Base-by-base conservation (phyloP, 2,329 filamentous ascomycete species). In the Lasiodiplodia sp. region DNA sequence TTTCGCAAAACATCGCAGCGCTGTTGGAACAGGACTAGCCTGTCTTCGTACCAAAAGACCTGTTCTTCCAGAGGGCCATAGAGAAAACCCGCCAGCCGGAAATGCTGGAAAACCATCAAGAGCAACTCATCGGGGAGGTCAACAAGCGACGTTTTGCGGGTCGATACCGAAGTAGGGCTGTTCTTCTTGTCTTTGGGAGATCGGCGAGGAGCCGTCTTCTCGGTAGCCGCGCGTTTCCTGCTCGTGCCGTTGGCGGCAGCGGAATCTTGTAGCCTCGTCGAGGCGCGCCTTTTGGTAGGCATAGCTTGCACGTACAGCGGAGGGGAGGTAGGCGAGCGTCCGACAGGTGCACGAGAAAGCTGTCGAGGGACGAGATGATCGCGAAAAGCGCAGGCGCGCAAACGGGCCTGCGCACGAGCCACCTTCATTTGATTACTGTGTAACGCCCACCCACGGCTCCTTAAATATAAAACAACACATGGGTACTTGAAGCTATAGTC, bases 191-290 rank as follows among this genome's bases (percentile, higher is more conserved):
- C 4, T 2, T 28, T 31, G 28, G 18, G 40, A 21, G 58, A 63
- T 37, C 25, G 40, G 58, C 58, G 58, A 37, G 58, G 49, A 14
- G 58, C 23, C 8, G 58, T 5, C 25, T 31, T 51, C 11, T 34
- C 55, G 7, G 57, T 62, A 25, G 58, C 58, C 11, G 21, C 40
- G 25, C 58, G 58, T 44, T 63, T 63, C 40, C 40, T 47, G 18
- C 40, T 25, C 6, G 5, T 21, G n/a, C 49, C 57, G 40, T 49
- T 44, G 57, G 25, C 57, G n/a, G 57, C 47, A 7, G 38, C 14
- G 21, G 57, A 47, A 7, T 62, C 58, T 7, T 49, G 40, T 40
- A 63, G 44, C 44, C 58, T 44, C 40, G 47, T 5, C 3, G 58
- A 63, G 44, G 58, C 28, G 10, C 58, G 40, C 16, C 40, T 16